A percentile compares a stretch with the other conserved stretches of the same genome.
These are phyloP conservation scores for Heterobasidion irregulare DNA, from an alignment of 1,284 basidiomycete genomes.

Conservation along the genomic window DNA sequence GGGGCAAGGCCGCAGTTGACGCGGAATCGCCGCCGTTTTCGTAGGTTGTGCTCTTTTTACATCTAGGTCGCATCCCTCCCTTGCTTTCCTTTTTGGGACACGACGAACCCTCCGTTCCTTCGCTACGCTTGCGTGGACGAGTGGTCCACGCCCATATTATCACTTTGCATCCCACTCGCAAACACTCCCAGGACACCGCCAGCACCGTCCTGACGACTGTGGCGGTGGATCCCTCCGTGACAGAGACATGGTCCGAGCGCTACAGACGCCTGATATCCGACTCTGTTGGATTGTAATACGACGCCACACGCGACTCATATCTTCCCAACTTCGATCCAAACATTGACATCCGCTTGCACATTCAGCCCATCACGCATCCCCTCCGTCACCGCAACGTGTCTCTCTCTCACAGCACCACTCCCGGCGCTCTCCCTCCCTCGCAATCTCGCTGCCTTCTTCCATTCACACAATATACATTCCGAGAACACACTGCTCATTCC, in stretches of 20 bases:
- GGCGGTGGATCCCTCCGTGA: no score
- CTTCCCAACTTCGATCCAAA: not conserved
- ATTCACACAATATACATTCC: not conserved
- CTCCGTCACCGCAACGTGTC: not conserved
- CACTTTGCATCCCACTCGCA: not conserved
- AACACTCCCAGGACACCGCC: no score
- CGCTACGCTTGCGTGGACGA: not conserved
- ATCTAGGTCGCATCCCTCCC: constrained; percentile 9
- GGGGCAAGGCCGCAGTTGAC: constrained; percentile 14
- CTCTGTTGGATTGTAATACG: not conserved
- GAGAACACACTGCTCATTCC: not conserved
- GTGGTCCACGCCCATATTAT: not conserved
- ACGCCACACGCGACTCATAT: not conserved
- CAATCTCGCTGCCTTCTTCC: not conserved
- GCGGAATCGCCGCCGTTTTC: constrained; percentile 8
- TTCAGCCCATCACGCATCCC: not conserved
- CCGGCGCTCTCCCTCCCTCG: no score
- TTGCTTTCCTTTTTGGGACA: constrained; percentile 9
- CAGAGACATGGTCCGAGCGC: not conserved
- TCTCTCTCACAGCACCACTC: not conserved
- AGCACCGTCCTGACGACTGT: no score
- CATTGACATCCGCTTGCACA: not conserved
- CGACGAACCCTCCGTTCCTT: not conserved
- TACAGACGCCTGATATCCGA: not conserved
- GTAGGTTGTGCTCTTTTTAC: constrained; percentile 7